Evolutionary conservation across 176 grass and related monocot species (phyloP).

Genomic region (Oryza longistaminata): DNA sequence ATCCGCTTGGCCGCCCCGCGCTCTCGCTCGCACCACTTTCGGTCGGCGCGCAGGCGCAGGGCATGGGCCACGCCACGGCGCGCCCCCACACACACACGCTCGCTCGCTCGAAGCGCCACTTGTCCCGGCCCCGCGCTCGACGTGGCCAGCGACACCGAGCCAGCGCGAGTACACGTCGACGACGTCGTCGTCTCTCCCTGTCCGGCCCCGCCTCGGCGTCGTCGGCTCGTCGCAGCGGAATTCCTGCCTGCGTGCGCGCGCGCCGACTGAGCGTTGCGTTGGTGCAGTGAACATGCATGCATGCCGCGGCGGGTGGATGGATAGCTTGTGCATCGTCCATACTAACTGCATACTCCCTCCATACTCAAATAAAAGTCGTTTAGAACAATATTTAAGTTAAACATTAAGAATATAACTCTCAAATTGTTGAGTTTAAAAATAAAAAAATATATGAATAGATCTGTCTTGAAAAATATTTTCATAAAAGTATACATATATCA

Average conservation of each 20-base stretch:
- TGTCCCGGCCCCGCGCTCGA: not conserved
- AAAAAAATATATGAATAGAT: too few species aligned
- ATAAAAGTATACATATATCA: too few species aligned
- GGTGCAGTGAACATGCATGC: not conserved
- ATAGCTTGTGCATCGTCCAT: not conserved
- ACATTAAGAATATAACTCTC: too few species aligned
- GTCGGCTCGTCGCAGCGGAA: too few species aligned
- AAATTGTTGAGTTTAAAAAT: too few species aligned
- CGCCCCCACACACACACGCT: too few species aligned
- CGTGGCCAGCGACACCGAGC: not conserved
- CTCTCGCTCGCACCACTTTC: conserved; percentile 9
- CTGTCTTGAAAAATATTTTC: too few species aligned
- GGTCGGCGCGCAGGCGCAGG: conserved; percentile 17
- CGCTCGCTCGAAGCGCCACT: not conserved
- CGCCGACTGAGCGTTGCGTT: not conserved
- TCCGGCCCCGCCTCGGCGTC: too few species aligned
- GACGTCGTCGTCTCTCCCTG: too few species aligned
- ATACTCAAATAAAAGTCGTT: too few species aligned
- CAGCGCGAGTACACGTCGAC: not conserved
- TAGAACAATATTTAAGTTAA: too few species aligned
- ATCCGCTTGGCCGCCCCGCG: not conserved
- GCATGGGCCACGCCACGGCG: conserved; percentile 2
- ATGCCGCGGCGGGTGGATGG: too few species aligned
- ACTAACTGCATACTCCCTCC: not conserved
- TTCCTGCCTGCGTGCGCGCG: not conserved